Conservation (phyloP, 495 filamentous ascomycete species). For the Hypomontagnella monticulosa region DNA sequence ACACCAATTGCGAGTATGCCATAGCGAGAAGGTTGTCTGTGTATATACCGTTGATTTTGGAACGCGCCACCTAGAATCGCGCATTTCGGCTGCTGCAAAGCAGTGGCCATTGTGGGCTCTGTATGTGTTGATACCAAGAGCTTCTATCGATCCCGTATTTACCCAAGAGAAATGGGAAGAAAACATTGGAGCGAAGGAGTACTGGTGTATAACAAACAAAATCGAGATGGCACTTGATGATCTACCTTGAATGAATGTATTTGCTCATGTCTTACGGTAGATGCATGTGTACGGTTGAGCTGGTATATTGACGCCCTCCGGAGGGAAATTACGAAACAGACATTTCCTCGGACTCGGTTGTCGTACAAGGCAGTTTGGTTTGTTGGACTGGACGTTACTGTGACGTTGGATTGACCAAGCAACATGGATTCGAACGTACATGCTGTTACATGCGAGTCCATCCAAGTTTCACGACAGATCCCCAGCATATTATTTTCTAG, state of each 20-base stretch:
- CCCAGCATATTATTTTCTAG: constrained; percentile 19
- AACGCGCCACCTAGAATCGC: constrained; percentile 5
- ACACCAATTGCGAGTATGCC: constrained; percentile 11
- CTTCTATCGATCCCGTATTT: constrained; percentile 11
- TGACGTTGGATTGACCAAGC: constrained; percentile 35
- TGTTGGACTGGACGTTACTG: constrained; percentile 1
- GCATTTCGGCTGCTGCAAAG: constrained; percentile 1
- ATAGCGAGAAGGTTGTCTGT: constrained; percentile 4
- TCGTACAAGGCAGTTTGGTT: background rate
- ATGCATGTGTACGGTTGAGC: background rate
- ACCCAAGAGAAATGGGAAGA: constrained; percentile 5
- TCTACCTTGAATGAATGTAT: constrained; percentile 1
- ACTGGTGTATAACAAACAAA: constrained; percentile 2
- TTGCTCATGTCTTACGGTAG: background rate
- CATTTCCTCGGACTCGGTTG: constrained; percentile 24
- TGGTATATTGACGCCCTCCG: constrained; percentile 1
- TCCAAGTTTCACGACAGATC: constrained; percentile 28
- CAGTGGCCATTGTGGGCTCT: background rate
- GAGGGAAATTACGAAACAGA: constrained; percentile 5
- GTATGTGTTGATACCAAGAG: background rate
- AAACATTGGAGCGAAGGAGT: constrained; percentile 9
- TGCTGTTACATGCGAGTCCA: constrained; percentile 8
- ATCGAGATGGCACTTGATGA: constrained; percentile 6
- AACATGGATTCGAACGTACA: constrained; percentile 13
- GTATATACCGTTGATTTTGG: constrained; percentile 19